These are phyloP conservation scores for Mucuna pruriens DNA, from an alignment of 306 rosid species.

Conservation along the genomic window DNA sequence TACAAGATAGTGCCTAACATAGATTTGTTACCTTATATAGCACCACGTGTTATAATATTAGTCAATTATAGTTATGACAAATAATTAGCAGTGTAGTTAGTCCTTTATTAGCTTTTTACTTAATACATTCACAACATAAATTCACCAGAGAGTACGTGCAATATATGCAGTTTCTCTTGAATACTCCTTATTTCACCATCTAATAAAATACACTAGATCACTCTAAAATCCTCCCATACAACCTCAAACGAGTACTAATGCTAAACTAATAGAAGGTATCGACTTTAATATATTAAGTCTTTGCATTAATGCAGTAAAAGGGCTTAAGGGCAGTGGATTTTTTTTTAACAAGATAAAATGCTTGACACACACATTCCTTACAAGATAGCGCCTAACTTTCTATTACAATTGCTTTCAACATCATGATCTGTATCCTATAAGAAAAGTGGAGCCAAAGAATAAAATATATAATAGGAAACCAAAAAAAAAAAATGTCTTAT, in stretches of 20 bases:
- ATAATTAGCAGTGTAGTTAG: background rate
- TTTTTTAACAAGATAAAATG: background rate
- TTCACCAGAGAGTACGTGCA: background rate
- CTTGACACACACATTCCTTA: constrained; percentile 4
- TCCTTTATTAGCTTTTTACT: background rate
- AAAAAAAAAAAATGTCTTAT: background rate
- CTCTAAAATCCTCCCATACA: background rate
- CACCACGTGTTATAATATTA: background rate
- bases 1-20: background rate
- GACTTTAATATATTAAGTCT: constrained; percentile 17
- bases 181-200: background rate
- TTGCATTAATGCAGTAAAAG: constrained; percentile 9
- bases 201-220: background rate
- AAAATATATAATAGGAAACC: background rate
- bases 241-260: background rate
- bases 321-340: constrained; percentile 10
- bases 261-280: constrained; percentile 12
- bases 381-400: constrained; percentile 7
- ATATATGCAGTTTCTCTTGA: background rate
- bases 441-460: background rate
- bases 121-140: background rate
- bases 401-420: background rate
- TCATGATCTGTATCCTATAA: constrained; percentile 17
- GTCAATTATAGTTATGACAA: background rate
- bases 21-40: background rate